Percentiles rank a stretch among this genome's conserved stretches.
Conservation (phyloP, 345 rosid genomes). For the Melaleuca alternifolia region DNA sequence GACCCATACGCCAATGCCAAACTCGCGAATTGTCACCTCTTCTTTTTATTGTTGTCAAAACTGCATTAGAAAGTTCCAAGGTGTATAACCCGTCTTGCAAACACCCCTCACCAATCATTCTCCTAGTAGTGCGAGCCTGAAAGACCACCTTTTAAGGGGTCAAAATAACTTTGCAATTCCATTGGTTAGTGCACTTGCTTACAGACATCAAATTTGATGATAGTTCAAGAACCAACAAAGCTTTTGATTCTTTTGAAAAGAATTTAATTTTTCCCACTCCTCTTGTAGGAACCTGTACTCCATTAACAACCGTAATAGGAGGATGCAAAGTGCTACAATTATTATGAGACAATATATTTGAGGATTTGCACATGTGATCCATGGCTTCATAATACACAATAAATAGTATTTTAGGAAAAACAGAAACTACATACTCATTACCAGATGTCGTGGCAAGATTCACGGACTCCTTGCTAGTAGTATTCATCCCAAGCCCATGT, state of each 20-base stretch:
- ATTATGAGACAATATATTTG: not conserved
- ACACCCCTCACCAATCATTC: not conserved
- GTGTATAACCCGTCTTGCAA: not conserved
- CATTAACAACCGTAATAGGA: not conserved
- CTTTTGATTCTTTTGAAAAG: not conserved
- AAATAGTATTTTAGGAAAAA: too few species aligned
- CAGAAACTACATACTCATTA: too few species aligned
- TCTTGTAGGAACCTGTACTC: not conserved
- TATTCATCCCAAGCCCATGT: not conserved
- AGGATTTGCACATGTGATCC: not conserved
- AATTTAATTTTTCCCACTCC: not conserved
- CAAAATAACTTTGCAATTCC: not conserved
- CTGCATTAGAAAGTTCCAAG: not conserved
- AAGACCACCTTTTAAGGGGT: not conserved
- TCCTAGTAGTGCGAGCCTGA: not conserved
- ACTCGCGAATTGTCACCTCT: not conserved
- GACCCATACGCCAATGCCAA: not conserved
- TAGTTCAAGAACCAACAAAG: not conserved
- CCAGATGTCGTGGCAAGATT: not conserved
- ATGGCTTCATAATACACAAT: too few species aligned
- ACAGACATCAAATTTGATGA: not conserved
- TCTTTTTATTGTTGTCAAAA: too few species aligned
- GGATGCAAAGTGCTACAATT: not conserved
- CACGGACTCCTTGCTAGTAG: accelerated
- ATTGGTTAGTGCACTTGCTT: not conserved